Conservation (phyloP, 2,329 filamentous ascomycete genomes). For the Paradendryphiella salina region DNA sequence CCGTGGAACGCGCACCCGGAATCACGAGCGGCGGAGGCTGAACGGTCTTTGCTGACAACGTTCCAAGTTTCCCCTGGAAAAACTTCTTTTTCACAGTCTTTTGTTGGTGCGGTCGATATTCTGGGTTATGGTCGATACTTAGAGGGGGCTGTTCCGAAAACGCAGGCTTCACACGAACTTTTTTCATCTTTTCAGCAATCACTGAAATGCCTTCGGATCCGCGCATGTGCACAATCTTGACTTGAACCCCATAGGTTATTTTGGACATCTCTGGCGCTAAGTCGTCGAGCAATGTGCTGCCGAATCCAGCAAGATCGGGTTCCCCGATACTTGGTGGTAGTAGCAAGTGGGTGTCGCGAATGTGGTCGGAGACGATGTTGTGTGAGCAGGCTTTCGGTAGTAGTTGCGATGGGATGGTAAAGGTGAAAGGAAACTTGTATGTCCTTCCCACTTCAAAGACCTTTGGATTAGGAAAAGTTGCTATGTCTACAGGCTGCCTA, state of each 20-base stretch:
- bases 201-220: conserved; percentile 48
- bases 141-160: conserved; percentile 64
- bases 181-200: conserved; percentile 57
- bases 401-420: conserved; percentile 64
- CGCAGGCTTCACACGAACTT: conserved; percentile 63
- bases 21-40: conserved; percentile 63
- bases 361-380: conserved; percentile 53
- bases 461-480: conserved; percentile 58
- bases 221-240: conserved; percentile 49
- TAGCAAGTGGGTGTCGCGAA: conserved; percentile 60
- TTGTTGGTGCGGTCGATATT: conserved; percentile 60
- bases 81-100: conserved; percentile 64
- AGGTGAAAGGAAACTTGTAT: conserved; percentile 66
- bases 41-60: conserved; percentile 59
- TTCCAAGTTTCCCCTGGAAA: conserved; percentile 62
- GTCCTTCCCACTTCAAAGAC: conserved; percentile 58
- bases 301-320: conserved; percentile 55
- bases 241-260: conserved; percentile 61
- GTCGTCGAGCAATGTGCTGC: conserved; percentile 60
- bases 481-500: conserved; percentile 60
- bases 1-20: conserved; percentile 46
- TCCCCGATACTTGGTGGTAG: conserved; percentile 67
- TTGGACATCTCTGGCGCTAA: conserved; percentile 65
- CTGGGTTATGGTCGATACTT: conserved; percentile 52
- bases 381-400: conserved; percentile 64